Percentiles rank a stretch among this genome's conserved stretches.
Conservation (phyloP, 345 rosid species). For the Aethionema arabicum region DNA sequence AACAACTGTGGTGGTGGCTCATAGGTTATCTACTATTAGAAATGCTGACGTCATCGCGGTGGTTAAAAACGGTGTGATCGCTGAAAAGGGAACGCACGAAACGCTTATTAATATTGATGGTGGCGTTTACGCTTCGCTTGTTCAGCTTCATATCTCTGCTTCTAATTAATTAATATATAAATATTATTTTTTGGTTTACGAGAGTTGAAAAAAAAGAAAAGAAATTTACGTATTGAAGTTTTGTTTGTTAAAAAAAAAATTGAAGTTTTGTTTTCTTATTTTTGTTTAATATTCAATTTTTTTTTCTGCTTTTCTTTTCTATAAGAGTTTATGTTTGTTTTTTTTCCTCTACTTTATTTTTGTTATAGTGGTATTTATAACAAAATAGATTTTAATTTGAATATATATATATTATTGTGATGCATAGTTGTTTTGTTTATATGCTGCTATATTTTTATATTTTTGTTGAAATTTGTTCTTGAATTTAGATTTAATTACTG, state of each 20-base stretch:
- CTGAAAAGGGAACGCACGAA: slow-evolving; percentile 70
- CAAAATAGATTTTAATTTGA: no score
- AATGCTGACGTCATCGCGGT: slow-evolving; percentile 65
- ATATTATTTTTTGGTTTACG: background rate
- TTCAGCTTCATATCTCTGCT: slow-evolving; percentile 48
- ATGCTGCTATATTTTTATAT: no score
- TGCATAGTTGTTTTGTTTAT: no score
- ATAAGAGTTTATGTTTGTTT: no score
- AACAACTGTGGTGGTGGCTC: slow-evolving; percentile 74
- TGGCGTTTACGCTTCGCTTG: slow-evolving; percentile 68
- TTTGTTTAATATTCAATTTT: background rate
- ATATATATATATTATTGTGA: no score
- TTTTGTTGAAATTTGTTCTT: no score
- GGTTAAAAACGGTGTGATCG: slow-evolving; percentile 69
- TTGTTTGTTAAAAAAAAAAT: background rate
- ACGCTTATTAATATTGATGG: slow-evolving; percentile 45
- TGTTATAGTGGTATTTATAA: no score
- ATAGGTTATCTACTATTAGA: slow-evolving; percentile 68
- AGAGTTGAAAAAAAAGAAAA: slow-evolving; percentile 2
- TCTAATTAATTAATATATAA: slow-evolving; percentile 14
- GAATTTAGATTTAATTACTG: no score
- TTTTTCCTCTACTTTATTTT: no score
- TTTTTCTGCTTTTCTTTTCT: background rate
- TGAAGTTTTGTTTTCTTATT: background rate
- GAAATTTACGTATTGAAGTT: background rate